Percentiles rank a stretch among this genome's conserved stretches.
Conservation (phyloP, 1,139 yeast species). For the Candida sojae region DNA sequence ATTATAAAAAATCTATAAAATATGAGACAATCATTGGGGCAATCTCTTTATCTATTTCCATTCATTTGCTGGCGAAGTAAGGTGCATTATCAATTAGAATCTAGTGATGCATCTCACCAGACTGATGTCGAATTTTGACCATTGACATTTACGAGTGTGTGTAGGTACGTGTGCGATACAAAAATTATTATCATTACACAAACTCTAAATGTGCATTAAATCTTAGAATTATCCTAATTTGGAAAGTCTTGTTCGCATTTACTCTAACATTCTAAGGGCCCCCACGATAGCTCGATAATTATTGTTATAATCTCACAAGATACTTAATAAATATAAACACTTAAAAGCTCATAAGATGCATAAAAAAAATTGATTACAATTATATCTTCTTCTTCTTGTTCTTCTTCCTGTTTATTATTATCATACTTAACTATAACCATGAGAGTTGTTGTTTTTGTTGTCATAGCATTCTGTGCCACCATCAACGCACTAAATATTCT, state of each 20-base stretch:
- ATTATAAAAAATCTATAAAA: too few species aligned
- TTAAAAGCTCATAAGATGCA: neutral
- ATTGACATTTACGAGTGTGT: too few species aligned
- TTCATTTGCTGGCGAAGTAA: too few species aligned
- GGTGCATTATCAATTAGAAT: too few species aligned
- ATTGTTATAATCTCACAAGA: neutral
- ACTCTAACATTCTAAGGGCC: neutral
- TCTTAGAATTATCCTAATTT: neutral
- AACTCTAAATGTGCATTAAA: neutral
- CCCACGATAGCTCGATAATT: neutral
- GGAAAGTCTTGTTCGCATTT: too few species aligned
- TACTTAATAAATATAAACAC: neutral
- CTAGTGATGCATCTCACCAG: too few species aligned
- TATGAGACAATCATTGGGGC: too few species aligned
- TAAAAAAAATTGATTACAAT: neutral
- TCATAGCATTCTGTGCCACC: conserved; percentile 1
- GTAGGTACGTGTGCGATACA: neutral
- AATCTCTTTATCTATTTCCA: too few species aligned
- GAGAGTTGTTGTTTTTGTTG: neutral
- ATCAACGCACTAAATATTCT: conserved; percentile 26
- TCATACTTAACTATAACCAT: neutral
- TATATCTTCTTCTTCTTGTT: neutral
- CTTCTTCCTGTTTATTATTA: neutral
- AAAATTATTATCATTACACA: neutral
- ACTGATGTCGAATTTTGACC: too few species aligned